Base-by-base conservation (phyloP, 305 asterid genomes). In the Fraxinus albicans region DNA sequence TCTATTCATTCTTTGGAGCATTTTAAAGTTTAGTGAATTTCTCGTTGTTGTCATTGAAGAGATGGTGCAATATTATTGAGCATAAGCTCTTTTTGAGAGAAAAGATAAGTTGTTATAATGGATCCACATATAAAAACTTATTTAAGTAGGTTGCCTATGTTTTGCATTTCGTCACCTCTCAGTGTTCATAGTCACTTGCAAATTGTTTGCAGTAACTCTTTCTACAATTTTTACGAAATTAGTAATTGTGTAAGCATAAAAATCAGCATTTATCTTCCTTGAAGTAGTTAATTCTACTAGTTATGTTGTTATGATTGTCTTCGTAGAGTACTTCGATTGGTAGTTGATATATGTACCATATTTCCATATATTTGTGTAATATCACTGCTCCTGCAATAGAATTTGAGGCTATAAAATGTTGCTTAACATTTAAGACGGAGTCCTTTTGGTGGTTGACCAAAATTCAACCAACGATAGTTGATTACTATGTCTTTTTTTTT, bases 51-150 rank as follows among this genome's bases (percentile, higher is more conserved):
- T 12, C 55, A 44, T 12, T 44, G 55, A 42, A 42, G 50, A 44
- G 55, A 44, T 13, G n/a, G 12, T 44, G 55, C 55, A 44, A 44
- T 44, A 44, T 44, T 6, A 44, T 44, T 44, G 55, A 44, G 55
- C 6, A 44, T 44, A 44, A 13, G n/a, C 5, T 13, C 55, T 44
- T 44, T 44, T 10, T 44, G n/a, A 44, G 89, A 91, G 27, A 89
- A 86, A 81, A 53, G 88, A 47, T 78, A 91, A 58, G 93, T 88
- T 85, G 91, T 91, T 38, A 89, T 90, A 36, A 85, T 86, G 83
- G 92, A 87, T 87, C 87, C 87, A 86, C 85, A 2, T 91, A 81
- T 35, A 90, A 91, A 86, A 90, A 83, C n/a, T 40, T 40, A 9
- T 8, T 40, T 33, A 33, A 33, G 35, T 33, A 33, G 47, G 47